These are phyloP conservation scores for Candida chilensis DNA, from an alignment of 805 yeast genomes.

Conservation along the genomic window DNA sequence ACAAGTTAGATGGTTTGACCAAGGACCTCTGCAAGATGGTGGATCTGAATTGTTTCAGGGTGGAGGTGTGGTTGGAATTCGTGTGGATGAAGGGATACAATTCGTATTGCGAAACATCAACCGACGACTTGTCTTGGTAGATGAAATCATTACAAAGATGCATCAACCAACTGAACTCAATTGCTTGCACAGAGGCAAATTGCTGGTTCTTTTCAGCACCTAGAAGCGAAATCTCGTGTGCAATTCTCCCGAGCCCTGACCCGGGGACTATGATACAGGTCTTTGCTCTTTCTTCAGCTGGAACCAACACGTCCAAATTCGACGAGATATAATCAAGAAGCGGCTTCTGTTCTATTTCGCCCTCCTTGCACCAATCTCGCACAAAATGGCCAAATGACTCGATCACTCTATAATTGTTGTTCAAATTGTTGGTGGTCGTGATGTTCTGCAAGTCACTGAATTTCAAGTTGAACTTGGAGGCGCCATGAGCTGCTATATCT, in stretches of 20 bases:
- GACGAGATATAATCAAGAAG: conserved; percentile 39
- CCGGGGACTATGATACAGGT: conserved; percentile 75
- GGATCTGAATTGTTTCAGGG: conserved; percentile 40
- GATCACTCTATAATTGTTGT: conserved; percentile 37
- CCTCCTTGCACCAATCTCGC: conserved; percentile 64
- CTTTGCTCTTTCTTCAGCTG: conserved; percentile 12
- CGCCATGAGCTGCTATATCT: conserved; percentile 31
- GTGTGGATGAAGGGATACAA: conserved; percentile 30
- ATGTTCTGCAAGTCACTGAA: conserved; percentile 18
- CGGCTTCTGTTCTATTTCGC: conserved; percentile 41
- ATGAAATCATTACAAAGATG: conserved; percentile 55
- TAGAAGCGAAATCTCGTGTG: conserved; percentile 45
- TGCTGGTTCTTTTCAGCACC: conserved; percentile 20
- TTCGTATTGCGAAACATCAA: conserved; percentile 2
- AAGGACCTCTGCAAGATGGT: conserved; percentile 16
- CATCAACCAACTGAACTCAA: conserved; percentile 76
- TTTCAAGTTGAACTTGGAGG: conserved; percentile 34
- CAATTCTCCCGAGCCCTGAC: conserved; percentile 74
- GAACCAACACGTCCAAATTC: conserved; percentile 27
- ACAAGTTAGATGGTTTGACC: conserved; percentile 36
- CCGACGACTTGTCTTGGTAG: conserved; percentile 17
- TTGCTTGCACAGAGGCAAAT: conserved; percentile 49
- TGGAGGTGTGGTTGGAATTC: conserved; percentile 53
- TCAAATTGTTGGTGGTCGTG: conserved; percentile 4
- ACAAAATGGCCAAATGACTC: conserved; percentile 70